These are phyloP conservation scores for Exophiala spinifera DNA, from an alignment of 2,329 filamentous ascomycete species.

Conservation along the genomic window DNA sequence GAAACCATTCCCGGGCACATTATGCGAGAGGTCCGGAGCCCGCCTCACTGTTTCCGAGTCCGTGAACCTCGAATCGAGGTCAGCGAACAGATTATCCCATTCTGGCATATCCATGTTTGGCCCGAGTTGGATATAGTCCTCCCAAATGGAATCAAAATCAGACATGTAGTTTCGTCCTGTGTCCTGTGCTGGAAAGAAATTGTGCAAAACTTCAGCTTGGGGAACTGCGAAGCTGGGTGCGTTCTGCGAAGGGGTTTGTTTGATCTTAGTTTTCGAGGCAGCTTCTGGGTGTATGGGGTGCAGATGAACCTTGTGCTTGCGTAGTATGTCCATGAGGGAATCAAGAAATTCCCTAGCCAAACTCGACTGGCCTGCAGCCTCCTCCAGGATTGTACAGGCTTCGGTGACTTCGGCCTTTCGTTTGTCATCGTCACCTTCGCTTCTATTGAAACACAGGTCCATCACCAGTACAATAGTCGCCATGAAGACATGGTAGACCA, in stretches of 20 bases:
- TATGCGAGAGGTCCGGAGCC: background rate
- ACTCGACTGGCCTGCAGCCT: conserved; percentile 34
- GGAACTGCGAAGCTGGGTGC: background rate
- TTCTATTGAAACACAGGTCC: conserved; percentile 42
- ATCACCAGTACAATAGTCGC: conserved; percentile 40
- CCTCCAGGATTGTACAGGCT: conserved; percentile 39
- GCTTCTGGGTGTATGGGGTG: conserved; percentile 1
- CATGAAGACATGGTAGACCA: conserved; percentile 42
- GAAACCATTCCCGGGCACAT: background rate
- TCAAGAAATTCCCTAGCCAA: conserved; percentile 36
- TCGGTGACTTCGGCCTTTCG: conserved; percentile 38
- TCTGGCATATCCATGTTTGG: conserved; percentile 21
- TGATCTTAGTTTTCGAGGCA: background rate
- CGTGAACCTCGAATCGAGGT: conserved; percentile 20
- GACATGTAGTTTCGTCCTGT: conserved; percentile 12
- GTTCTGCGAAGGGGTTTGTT: background rate
- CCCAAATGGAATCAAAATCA: conserved; percentile 27
- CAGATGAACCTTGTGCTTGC: conserved; percentile 31
- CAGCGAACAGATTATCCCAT: conserved; percentile 26
- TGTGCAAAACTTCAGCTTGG: background rate
- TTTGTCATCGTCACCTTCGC: conserved; percentile 36
- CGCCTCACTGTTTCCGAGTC: background rate
- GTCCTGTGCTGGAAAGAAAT: conserved; percentile 2
- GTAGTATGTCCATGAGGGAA: conserved; percentile 38
- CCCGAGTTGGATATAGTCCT: conserved; percentile 22